phyloP scores from a whole-genome alignment of 768 basidiomycete species.

The Leccinum variicolor region DNA sequence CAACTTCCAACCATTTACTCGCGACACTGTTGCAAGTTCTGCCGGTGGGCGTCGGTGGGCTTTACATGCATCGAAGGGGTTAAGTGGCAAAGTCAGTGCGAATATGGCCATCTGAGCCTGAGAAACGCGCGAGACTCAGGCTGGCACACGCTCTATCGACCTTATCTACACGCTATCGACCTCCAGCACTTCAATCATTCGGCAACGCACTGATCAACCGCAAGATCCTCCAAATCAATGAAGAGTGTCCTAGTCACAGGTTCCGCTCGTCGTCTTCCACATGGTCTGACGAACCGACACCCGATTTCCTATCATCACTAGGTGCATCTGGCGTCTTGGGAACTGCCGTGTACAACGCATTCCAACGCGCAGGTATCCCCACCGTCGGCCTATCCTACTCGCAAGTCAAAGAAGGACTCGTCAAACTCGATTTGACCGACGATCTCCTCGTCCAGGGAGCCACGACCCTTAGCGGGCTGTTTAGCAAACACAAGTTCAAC shows the following conservation, averaged over 20 bases:
- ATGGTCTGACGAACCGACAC: constrained; percentile 11
- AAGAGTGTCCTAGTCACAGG: constrained; percentile 62
- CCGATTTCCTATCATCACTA: constrained; percentile 25
- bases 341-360: constrained; percentile 67
- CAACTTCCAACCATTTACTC: not conserved
- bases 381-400: constrained; percentile 74
- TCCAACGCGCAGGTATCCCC: constrained; percentile 42
- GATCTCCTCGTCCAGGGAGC: constrained; percentile 33
- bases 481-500: constrained; percentile 59
- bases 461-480: constrained; percentile 43
- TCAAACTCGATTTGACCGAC: constrained; percentile 69
- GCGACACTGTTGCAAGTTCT: not conserved
- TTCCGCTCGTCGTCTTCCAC: constrained; percentile 9
- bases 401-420: constrained; percentile 50
- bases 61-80: not conserved
- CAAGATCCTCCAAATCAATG: constrained; percentile 8
- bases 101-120: not conserved
- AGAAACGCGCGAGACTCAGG: not conserved
- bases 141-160: too few species aligned
- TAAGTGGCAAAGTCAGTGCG: not conserved
- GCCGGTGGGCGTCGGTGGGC: not conserved
- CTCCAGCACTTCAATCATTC: not conserved
- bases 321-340: constrained; percentile 94
- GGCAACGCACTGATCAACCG: not conserved
- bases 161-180: too few species aligned